Conservation (phyloP, 164 flowering plant species). For the Magnolia changhungtana region DNA sequence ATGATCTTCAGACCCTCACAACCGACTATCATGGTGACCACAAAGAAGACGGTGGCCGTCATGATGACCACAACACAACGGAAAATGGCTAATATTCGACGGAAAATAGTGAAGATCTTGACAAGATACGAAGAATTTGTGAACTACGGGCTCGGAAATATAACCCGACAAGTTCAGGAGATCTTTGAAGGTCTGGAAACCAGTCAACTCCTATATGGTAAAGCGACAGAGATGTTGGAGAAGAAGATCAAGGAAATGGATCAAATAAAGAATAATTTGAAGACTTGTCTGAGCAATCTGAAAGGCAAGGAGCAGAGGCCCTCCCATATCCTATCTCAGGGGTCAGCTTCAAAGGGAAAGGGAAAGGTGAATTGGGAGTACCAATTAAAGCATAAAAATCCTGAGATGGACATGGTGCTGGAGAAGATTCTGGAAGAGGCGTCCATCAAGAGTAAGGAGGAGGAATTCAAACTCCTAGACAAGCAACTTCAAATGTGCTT, state of each 20-base stretch:
- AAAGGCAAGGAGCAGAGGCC: neutral
- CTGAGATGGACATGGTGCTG: neutral
- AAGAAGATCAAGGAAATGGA: neutral
- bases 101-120: neutral
- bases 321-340: neutral
- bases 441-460: neutral
- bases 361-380: no score
- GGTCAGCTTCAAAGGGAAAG: neutral
- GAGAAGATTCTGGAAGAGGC: conserved; percentile 3
- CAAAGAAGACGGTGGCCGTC: neutral
- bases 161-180: neutral
- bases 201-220: neutral
- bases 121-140: neutral
- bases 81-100: neutral
- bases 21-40: neutral
- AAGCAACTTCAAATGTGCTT: conserved; percentile 21
- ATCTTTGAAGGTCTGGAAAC: neutral
- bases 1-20: no score
- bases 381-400: neutral
- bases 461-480: neutral
- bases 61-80: no score
- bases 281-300: neutral
- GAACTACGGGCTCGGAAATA: neutral
- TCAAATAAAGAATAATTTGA: neutral
- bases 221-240: neutral